Percentiles rank a stretch among this genome's conserved stretches.
phyloP scores from a whole-genome alignment of 768 basidiomycete species.

The Rhizopogon vinicolor region DNA sequence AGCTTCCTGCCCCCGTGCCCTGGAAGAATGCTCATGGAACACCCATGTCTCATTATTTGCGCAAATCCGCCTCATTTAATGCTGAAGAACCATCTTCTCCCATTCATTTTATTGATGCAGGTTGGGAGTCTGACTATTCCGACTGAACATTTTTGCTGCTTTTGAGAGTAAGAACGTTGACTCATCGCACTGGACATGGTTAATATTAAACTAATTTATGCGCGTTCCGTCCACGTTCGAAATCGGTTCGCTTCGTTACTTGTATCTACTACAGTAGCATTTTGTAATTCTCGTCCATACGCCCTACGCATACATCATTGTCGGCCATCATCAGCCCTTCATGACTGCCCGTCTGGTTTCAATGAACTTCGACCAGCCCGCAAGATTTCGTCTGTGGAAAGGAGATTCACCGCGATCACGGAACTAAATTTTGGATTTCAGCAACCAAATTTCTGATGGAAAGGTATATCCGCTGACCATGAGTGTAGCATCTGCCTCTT shows the following conservation, averaged over 20 bases:
- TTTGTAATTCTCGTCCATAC: slow-evolving; percentile 3
- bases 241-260: neutral
- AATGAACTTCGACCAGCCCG: slow-evolving; percentile 84
- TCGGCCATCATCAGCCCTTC: slow-evolving; percentile 14
- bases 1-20: slow-evolving; percentile 28
- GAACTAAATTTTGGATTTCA: slow-evolving; percentile 47
- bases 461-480: slow-evolving; percentile 50
- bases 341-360: slow-evolving; percentile 71
- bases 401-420: slow-evolving; percentile 90
- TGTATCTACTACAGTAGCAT: slow-evolving; percentile 1
- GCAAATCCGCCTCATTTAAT: slow-evolving; percentile 36
- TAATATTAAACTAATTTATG: slow-evolving; percentile 2
- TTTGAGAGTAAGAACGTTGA: too few species aligned
- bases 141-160: slow-evolving; percentile 25
- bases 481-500: slow-evolving; percentile 99
- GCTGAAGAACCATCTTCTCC: slow-evolving; percentile 35
- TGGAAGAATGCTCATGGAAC: slow-evolving; percentile 30
- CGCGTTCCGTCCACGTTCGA: neutral
- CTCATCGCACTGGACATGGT: neutral
- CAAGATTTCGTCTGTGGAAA: slow-evolving; percentile 95
- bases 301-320: neutral
- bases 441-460: slow-evolving; percentile 14
- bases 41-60: slow-evolving; percentile 32
- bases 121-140: slow-evolving; percentile 51
- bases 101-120: slow-evolving; percentile 50